Evolutionary conservation across 768 basidiomycete species (phyloP), one percentile per base, ranked within the genome.

Genomic region (Rhizopogon roseolus): DNA sequence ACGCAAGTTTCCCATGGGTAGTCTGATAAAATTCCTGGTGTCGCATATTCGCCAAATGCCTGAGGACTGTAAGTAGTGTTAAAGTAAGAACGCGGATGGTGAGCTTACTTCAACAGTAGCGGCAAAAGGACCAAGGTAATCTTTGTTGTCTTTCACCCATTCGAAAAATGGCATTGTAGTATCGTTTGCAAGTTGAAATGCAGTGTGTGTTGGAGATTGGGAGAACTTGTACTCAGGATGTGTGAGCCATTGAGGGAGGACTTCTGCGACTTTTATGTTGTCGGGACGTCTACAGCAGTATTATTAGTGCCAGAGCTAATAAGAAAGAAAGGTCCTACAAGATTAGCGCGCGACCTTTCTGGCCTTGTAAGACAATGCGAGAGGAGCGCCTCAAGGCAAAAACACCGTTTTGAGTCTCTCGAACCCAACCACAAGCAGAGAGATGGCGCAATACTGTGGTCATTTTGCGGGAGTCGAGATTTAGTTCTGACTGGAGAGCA

Each of bases 21-120:
- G 60, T 75, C 73, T 1, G 68, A 67, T 40, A 68, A 65, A 19
- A 74, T 71, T 3, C 72, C 72, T 28, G 71, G 71, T 56, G 72
- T 69, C 4, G 17, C 17, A 50, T 34, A 28, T 49, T 50, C 49
- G 28, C 52, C 52, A 34, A 51, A 6, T 17, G 52, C 28, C 52
- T 53, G 19, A 38, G 5, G 4, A 8, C 8, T 8, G 28, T 29
- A 5, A 29, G 28, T 29, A 29, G 28, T 29, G 28, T n/a, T 22
- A 22, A 29, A 29, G 28, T 7, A 4, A 6, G 28, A 29, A 29
- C 7, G 28, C 28, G 28, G 28, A 5, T 29, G 28, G 8, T 29
- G 28, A 29, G 8, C 5, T 29, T 8, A 29, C 28, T 7, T 29
- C 28, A 29, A 29, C 6, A 0, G 1, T 29, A 29, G 28, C 5